Percentiles rank a stretch among this genome's conserved stretches.
phyloP scores from a whole-genome alignment of 805 yeast species.

The Kurtzmaniella cleridarum region DNA sequence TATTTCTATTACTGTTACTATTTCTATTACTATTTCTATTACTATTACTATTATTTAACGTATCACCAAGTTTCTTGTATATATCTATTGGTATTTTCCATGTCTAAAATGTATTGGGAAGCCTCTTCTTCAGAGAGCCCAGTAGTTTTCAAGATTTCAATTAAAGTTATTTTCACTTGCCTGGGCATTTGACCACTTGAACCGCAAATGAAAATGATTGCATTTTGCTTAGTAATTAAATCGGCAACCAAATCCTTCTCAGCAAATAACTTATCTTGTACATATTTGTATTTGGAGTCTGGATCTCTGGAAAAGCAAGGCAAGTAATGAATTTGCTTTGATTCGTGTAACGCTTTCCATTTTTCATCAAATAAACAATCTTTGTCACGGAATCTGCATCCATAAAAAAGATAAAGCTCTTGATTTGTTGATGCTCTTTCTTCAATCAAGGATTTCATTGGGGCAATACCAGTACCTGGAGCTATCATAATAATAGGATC shows the following conservation, averaged over 20 bases:
- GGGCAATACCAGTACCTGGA: conserved; percentile 97
- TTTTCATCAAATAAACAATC: conserved; percentile 63
- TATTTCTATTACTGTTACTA: too few species aligned
- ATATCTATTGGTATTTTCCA: conserved; percentile 66
- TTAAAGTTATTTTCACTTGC: conserved; percentile 76
- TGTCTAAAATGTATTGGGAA: conserved; percentile 41
- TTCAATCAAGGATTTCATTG: conserved; percentile 69
- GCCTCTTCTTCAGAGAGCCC: conserved; percentile 42
- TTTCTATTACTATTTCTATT: too few species aligned
- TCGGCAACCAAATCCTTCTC: conserved; percentile 46
- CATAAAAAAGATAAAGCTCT: conserved; percentile 58
- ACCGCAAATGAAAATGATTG: conserved; percentile 79
- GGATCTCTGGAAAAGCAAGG: conserved; percentile 46
- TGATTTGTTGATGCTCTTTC: conserved; percentile 18
- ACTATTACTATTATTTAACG: too few species aligned
- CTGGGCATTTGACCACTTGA: conserved; percentile 92
- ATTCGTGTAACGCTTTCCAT: conserved; percentile 37
- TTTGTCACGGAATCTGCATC: conserved; percentile 59
- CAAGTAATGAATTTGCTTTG: conserved; percentile 29
- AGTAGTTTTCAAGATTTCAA: conserved; percentile 49
- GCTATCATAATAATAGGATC: conserved; percentile 64
- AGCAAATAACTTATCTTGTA: conserved; percentile 65
- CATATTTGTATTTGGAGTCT: conserved; percentile 49
- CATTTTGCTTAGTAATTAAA: conserved; percentile 49
- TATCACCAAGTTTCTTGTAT: conserved; percentile 85